phyloP scores from a whole-genome alignment of 306 rosid genomes.

The Lathyrus aphaca region DNA sequence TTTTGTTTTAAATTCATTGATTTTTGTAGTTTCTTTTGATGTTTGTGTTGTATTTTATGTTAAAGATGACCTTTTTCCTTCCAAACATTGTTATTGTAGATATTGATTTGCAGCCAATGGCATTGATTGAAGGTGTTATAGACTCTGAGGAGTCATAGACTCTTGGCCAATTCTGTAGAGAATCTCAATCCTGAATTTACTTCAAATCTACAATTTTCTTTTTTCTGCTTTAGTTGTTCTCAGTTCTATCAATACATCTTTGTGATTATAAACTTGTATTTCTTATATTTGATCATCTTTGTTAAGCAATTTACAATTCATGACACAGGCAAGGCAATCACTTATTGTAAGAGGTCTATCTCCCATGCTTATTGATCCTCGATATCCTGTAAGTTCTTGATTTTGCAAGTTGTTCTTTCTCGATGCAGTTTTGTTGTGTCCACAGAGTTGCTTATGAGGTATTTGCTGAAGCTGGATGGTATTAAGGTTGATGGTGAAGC shows the following conservation, averaged over 20 bases:
- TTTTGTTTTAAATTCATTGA: no score
- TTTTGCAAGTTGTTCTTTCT: constrained; percentile 26
- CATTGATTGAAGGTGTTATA: constrained; percentile 70
- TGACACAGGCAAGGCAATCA: constrained; percentile 91
- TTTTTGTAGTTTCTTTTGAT: no score
- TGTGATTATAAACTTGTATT: constrained; percentile 21
- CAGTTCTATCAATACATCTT: not conserved
- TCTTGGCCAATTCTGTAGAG: no score
- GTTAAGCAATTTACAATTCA: constrained; percentile 26
- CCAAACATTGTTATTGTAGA: no score
- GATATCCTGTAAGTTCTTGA: constrained; percentile 83
- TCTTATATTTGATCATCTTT: constrained; percentile 31
- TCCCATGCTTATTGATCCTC: constrained; percentile 98
- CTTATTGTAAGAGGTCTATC: constrained; percentile 94
- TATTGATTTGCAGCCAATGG: constrained; percentile 69
- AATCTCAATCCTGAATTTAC: no score
- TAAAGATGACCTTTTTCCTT: no score
- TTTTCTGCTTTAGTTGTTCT: no score
- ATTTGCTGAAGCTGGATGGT: constrained; percentile 78
- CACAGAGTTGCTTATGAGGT: constrained; percentile 84
- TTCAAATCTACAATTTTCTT: no score
- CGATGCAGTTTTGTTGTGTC: constrained; percentile 48
- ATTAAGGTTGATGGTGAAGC: constrained; percentile 87
- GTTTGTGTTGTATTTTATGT: no score
- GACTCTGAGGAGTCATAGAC: constrained; percentile 41